Evolutionary conservation across 2,329 filamentous ascomycete species (phyloP).

Genomic region (Fusarium secorum): DNA sequence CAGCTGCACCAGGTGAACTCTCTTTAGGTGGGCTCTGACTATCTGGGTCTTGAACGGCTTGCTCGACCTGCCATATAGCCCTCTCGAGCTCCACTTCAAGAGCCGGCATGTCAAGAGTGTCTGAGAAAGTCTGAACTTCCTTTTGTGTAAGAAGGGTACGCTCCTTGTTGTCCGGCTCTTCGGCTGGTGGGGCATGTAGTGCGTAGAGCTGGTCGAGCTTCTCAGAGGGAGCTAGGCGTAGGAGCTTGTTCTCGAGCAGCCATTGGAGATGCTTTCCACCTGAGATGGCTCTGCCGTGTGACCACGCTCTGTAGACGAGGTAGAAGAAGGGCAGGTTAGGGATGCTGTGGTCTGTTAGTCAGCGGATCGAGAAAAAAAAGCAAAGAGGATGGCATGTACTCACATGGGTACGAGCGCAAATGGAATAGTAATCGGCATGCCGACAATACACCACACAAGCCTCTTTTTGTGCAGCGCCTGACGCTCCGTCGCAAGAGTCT

Average conservation of each 20-base stretch:
- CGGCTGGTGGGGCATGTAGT: conserved; percentile 48
- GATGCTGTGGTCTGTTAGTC: conserved; percentile 60
- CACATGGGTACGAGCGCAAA: conserved; percentile 87
- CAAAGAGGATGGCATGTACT: conserved; percentile 48
- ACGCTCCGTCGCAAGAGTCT: conserved; percentile 78
- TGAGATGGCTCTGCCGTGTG: conserved; percentile 84
- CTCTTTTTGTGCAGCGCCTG: conserved; percentile 78
- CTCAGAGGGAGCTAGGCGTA: conserved; percentile 70
- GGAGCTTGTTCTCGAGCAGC: conserved; percentile 75
- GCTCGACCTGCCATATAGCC: conserved; percentile 77
- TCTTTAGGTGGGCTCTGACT: conserved; percentile 14
- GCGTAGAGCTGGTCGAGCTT: conserved; percentile 78
- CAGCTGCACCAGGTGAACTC: conserved; percentile 21
- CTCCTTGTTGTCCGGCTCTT: conserved; percentile 41
- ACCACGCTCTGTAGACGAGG: conserved; percentile 88
- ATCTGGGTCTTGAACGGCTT: conserved; percentile 52
- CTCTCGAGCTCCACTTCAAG: conserved; percentile 77
- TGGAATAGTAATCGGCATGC: conserved; percentile 84
- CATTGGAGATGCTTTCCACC: conserved; percentile 88
- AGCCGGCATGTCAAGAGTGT: conserved; percentile 72
- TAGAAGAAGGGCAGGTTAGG: conserved; percentile 99
- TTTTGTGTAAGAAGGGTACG: conserved; percentile 57
- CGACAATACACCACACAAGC: conserved; percentile 81
- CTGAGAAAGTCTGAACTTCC: conserved; percentile 65
- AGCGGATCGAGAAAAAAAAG: not conserved